phyloP scores from a whole-genome alignment of 1,284 basidiomycete species.

The Microbotryomycetes sp. region DNA sequence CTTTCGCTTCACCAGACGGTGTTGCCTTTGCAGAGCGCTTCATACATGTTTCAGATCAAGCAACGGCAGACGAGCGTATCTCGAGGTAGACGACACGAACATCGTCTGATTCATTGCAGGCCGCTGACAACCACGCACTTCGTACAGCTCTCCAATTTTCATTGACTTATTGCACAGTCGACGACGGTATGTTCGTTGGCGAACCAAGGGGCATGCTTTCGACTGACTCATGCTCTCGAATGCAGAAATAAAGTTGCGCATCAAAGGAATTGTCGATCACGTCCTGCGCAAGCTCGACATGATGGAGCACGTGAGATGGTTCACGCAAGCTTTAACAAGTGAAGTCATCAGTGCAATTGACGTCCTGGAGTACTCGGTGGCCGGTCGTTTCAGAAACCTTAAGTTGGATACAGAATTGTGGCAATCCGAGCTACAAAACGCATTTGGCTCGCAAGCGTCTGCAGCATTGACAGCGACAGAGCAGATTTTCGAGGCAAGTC shows the following conservation, averaged over 20 bases:
- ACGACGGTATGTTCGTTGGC: conserved; percentile 54
- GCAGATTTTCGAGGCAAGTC: conserved; percentile 40
- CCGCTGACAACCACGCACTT: conserved; percentile 44
- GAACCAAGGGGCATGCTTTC: not conserved
- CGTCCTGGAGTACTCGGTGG: conserved; percentile 42
- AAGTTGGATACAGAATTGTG: conserved; percentile 8
- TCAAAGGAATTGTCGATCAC: not conserved
- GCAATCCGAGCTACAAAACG: conserved; percentile 1
- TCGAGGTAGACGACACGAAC: conserved; percentile 41
- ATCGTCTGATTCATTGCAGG: not conserved
- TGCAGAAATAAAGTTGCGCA: conserved; percentile 8
- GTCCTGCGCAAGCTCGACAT: not conserved
- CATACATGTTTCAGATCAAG: conserved; percentile 64
- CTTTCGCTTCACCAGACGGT: conserved; percentile 55
- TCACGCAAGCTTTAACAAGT: conserved; percentile 46
- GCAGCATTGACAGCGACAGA: conserved; percentile 42
- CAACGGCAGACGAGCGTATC: conserved; percentile 43
- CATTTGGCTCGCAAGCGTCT: not conserved
- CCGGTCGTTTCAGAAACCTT: conserved; percentile 52
- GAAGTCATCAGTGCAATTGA: not conserved
- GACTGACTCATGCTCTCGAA: not conserved
- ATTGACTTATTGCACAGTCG: conserved; percentile 63
- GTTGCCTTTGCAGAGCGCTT: conserved; percentile 59
- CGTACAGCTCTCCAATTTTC: conserved; percentile 56
- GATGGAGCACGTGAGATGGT: conserved; percentile 12